These are phyloP conservation scores for Thinopyrum obtusiflorum DNA, from an alignment of 202 grass and related monocot species.

Conservation along the genomic window DNA sequence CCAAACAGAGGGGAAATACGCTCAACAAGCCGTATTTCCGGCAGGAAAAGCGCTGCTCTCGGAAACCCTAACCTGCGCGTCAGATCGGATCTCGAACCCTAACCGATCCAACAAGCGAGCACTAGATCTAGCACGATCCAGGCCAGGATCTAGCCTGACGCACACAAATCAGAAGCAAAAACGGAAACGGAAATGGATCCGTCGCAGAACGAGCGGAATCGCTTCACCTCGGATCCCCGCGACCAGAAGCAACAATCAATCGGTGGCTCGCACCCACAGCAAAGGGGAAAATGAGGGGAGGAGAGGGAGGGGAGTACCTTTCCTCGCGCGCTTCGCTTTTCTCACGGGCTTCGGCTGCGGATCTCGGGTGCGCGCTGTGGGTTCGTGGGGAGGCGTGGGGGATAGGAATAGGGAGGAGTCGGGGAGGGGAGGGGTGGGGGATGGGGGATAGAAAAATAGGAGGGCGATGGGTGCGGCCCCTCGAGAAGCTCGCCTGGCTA, in stretches of 20 bases:
- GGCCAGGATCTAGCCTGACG: not conserved
- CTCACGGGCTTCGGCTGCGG: slow-evolving; percentile 1
- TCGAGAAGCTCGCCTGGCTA: slow-evolving; percentile 29
- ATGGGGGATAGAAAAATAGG: not conserved
- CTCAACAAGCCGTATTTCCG: not conserved
- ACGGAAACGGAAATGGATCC: not conserved
- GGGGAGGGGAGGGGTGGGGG: not conserved
- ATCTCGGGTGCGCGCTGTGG: not conserved
- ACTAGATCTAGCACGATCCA: slow-evolving; percentile 14
- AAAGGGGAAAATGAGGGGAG: not conserved
- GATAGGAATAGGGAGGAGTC: not conserved
- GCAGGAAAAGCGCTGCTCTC: not conserved
- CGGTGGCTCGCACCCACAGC: not conserved
- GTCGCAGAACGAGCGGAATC: not conserved
- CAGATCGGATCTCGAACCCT: slow-evolving; percentile 7
- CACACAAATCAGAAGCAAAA: not conserved
- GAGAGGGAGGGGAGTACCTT: not conserved
- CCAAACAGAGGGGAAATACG: not conserved
- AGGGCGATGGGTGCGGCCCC: slow-evolving; percentile 11
- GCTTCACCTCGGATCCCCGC: not conserved
- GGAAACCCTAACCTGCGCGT: not conserved
- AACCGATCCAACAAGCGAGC: not conserved
- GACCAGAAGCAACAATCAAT: not conserved
- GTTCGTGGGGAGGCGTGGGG: slow-evolving; percentile 11
- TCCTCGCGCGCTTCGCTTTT: not conserved